Evolutionary conservation across 2,329 filamentous ascomycete genomes (phyloP).

Genomic region (Monosporascus ibericus): DNA sequence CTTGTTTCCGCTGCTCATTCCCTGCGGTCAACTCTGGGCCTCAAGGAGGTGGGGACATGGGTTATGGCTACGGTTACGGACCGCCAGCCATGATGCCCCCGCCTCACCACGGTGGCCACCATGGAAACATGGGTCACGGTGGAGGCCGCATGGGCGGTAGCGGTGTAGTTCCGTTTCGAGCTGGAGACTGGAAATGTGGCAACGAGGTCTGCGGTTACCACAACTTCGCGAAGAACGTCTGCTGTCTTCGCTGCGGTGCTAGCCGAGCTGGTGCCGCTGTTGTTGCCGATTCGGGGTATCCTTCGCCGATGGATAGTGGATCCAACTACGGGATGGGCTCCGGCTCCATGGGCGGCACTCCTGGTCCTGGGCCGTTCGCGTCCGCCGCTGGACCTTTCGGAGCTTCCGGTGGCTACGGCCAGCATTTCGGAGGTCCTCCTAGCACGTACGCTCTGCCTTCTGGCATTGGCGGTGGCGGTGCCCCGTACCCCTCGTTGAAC

Average conservation of each 20-base stretch:
- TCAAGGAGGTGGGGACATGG: conserved; percentile 41
- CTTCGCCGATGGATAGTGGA: conserved; percentile 80
- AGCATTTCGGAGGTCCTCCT: conserved; percentile 81
- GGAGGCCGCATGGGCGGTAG: conserved; percentile 72
- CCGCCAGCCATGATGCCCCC: conserved; percentile 77
- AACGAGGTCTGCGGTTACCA: conserved; percentile 97
- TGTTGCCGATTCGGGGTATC: conserved; percentile 88
- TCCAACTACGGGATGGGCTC: conserved; percentile 81
- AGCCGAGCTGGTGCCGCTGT: conserved; percentile 90
- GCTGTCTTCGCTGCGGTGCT: conserved; percentile 91
- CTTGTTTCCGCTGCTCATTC: conserved; percentile 98
- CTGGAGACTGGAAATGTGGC: conserved; percentile 98
- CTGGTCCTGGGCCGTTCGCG: conserved; percentile 70
- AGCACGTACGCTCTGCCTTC: conserved; percentile 88
- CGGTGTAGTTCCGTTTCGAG: conserved; percentile 90
- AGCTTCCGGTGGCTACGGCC: conserved; percentile 58
- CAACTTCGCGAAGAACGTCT: conserved; percentile 99
- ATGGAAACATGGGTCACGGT: conserved; percentile 44
- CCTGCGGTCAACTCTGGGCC: conserved; percentile 82
- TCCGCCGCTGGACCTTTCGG: conserved; percentile 64
- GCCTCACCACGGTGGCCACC: conserved; percentile 65
- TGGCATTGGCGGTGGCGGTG: conserved; percentile 71
- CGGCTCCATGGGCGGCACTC: conserved; percentile 78
- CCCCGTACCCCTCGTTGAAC: conserved; percentile 76
- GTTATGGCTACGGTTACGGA: conserved; percentile 52